These are phyloP conservation scores for Colletotrichum melonis DNA, from an alignment of 2,329 filamentous ascomycete genomes.

Conservation along the genomic window DNA sequence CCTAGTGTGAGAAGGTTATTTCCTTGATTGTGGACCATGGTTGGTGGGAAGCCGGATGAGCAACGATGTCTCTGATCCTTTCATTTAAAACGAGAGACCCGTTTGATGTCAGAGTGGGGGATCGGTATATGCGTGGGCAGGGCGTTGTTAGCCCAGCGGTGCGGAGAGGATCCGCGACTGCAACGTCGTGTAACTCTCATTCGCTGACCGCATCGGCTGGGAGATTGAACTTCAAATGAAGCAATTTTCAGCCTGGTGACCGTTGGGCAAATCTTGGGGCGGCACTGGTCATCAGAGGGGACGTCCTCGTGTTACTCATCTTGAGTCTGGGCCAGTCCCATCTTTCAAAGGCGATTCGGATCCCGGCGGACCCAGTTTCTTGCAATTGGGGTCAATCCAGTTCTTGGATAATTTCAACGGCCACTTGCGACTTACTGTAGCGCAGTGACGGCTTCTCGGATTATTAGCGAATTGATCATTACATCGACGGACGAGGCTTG, in stretches of 20 bases:
- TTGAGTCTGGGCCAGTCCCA: background rate
- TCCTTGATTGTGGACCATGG: conserved; percentile 27
- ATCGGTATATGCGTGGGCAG: conserved; percentile 23
- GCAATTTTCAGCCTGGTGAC: conserved; percentile 18
- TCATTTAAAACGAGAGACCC: conserved; percentile 33
- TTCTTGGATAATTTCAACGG: conserved; percentile 9
- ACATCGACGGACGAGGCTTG: conserved; percentile 21
- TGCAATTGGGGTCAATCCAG: background rate
- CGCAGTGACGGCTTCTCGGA: conserved; percentile 6
- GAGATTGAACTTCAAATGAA: conserved; percentile 34
- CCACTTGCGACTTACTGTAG: background rate
- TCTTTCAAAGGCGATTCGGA: conserved; percentile 5
- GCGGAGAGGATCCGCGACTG: conserved; percentile 33
- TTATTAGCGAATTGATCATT: conserved; percentile 21
- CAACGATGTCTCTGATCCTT: conserved; percentile 28
- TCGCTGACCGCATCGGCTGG: conserved; percentile 21
- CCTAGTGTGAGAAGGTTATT: conserved; percentile 32
- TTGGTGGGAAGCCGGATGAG: conserved; percentile 26
- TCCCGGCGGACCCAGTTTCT: background rate
- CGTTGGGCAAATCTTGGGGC: conserved; percentile 2
- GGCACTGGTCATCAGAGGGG: background rate
- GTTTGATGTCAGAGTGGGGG: conserved; percentile 34
- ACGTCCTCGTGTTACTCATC: background rate
- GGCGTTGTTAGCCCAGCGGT: conserved; percentile 13
- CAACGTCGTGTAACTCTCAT: conserved; percentile 28